Evolutionary conservation across 2,329 filamentous ascomycete genomes (phyloP).

Genomic region (Diaporthe helianthi): DNA sequence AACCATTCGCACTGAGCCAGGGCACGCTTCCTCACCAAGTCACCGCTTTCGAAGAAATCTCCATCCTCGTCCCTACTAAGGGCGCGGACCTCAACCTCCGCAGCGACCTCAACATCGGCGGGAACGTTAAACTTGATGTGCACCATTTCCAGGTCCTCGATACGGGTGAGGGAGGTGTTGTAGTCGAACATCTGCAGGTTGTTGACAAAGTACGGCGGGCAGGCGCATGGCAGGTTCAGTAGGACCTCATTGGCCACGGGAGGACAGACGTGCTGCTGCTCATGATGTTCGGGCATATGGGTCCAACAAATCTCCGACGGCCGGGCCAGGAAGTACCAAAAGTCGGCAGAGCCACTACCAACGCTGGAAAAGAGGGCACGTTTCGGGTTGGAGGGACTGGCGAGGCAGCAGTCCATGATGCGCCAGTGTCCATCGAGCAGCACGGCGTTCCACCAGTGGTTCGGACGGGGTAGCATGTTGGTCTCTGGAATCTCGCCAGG

Average conservation of each 20-base stretch:
- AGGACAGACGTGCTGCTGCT: slow-evolving; percentile 93
- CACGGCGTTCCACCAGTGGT: slow-evolving; percentile 98
- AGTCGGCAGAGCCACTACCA: slow-evolving; percentile 74
- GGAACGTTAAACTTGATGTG: slow-evolving; percentile 90
- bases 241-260: slow-evolving; percentile 85
- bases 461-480: slow-evolving; percentile 82
- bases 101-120: slow-evolving; percentile 86
- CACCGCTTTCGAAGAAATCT: slow-evolving; percentile 91
- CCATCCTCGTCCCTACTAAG: slow-evolving; percentile 86
- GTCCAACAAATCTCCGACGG: slow-evolving; percentile 95
- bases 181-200: slow-evolving; percentile 83
- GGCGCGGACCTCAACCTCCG: slow-evolving; percentile 86
- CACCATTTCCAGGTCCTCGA: slow-evolving; percentile 92
- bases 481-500: slow-evolving; percentile 86
- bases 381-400: slow-evolving; percentile 87
- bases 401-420: slow-evolving; percentile 92
- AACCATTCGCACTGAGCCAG: slow-evolving; percentile 93
- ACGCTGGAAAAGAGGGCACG: slow-evolving; percentile 78
- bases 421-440: slow-evolving; percentile 95
- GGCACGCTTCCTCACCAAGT: slow-evolving; percentile 83
- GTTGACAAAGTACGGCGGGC: slow-evolving; percentile 87
- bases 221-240: slow-evolving; percentile 84
- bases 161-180: slow-evolving; percentile 83
- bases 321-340: slow-evolving; percentile 91
- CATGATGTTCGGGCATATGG: slow-evolving; percentile 85